Conservation (phyloP, 257 asterid genomes). For the Rauvolfia tetraphylla region DNA sequence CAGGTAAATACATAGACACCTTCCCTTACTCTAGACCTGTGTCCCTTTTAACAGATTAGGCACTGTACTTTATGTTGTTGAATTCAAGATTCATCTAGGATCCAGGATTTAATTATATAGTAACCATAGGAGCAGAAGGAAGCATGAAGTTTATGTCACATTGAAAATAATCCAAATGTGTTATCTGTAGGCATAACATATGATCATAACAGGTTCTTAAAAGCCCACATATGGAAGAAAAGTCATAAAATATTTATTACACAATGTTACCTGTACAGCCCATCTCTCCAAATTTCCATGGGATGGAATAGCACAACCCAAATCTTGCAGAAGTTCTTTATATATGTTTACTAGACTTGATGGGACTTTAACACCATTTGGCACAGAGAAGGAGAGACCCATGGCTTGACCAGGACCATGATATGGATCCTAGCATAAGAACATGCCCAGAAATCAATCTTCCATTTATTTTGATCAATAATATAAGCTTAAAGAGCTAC, state of each 20-base stretch:
- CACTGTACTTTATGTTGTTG: neutral
- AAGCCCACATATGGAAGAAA: neutral
- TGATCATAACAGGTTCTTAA: neutral
- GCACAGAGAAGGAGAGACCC: conserved; percentile 99
- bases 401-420: conserved; percentile 99
- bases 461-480: neutral
- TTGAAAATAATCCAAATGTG: neutral
- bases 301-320: conserved; percentile 75
- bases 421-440: conserved; percentile 72
- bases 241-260: conserved; percentile 11
- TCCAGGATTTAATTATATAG: neutral
- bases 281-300: conserved; percentile 89
- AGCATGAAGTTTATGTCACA: neutral
- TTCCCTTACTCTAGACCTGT: neutral
- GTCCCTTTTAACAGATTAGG: neutral
- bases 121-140: neutral
- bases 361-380: conserved; percentile 75
- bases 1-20: neutral
- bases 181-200: neutral
- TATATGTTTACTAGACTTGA: conserved; percentile 84
- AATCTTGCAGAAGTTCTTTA: conserved; percentile 82
- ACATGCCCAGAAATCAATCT: neutral
- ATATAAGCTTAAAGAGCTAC: neutral
- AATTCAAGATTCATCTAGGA: neutral
- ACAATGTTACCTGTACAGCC: conserved; percentile 73